Evolutionary conservation across 495 filamentous ascomycete species (phyloP), one percentile per base, ranked within the genome.

Genomic region (Annulohypoxylon moriforme): DNA sequence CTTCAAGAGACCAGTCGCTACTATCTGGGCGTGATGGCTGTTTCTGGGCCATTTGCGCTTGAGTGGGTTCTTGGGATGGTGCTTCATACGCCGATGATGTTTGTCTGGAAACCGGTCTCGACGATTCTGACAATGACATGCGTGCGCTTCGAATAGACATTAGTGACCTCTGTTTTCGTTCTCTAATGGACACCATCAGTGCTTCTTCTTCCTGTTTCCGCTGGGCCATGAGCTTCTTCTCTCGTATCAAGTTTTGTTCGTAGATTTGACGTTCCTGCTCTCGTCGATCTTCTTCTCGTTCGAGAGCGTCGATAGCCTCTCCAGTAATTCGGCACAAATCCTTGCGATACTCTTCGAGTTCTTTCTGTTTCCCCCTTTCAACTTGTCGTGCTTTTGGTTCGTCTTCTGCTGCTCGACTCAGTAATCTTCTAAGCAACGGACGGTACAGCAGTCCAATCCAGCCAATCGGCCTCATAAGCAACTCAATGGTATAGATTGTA

Each of bases 1-100:
- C 76, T 57, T 74, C 76, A 13, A 44, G 10, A 31, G 73, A 68
- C 76, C 76, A 77, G 29, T 40, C 49, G 1, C 16, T 44, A 18
- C 53, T 27, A 55, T 56, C n/a, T n/a, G n/a, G 53, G 1, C 53
- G 11, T 22, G 31, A 24, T 1, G 67, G 25, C 20, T 13, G 55
- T 25, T 9, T 9, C 36, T 25, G 18, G 22, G 33, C 2, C 24
- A 13, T 13, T 50, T 16, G 36, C n/a, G 13, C 34, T 58, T 14
- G 33, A 40, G 18, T 0, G 22, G 18, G 20, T 50, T 24, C 11
- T 40, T 42, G 38, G 10, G 67, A 27, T 16, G 20, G 33, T 33
- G 14, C 60, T 55, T 56, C 68, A 16, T 46, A 31, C 8, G 52
- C 29, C 9, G 36, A 27, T 18, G 67, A 59, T n/a, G 16, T 10